phyloP scores from a whole-genome alignment of 2,329 filamentous ascomycete species.

The Metarhizium brunneum region DNA sequence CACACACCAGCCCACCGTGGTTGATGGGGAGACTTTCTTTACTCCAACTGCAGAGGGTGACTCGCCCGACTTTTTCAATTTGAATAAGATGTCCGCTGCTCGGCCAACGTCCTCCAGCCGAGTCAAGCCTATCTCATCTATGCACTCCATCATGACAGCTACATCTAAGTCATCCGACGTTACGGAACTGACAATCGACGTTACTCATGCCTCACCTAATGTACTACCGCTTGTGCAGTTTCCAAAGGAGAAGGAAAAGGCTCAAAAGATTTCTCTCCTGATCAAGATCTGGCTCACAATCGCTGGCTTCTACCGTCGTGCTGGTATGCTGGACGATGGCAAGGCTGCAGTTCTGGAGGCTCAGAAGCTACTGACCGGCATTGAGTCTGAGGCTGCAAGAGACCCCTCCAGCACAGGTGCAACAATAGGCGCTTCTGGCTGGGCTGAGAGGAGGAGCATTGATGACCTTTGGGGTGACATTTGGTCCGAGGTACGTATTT shows the following conservation, averaged over 20 bases:
- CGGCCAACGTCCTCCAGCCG: slow-evolving; percentile 32
- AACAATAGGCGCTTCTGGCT: slow-evolving; percentile 52
- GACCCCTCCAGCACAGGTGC: slow-evolving; percentile 54
- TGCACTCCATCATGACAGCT: slow-evolving; percentile 36
- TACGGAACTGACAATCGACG: slow-evolving; percentile 29
- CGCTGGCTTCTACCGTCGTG: slow-evolving; percentile 76
- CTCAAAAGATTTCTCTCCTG: slow-evolving; percentile 45
- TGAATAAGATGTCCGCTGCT: slow-evolving; percentile 28
- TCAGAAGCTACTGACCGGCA: slow-evolving; percentile 58
- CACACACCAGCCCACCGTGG: slow-evolving; percentile 29
- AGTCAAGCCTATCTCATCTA: slow-evolving; percentile 32
- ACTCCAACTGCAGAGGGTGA: slow-evolving; percentile 34
- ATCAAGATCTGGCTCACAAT: slow-evolving; percentile 86
- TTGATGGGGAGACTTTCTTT: slow-evolving; percentile 43
- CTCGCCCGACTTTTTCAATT: slow-evolving; percentile 34
- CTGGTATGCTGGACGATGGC: slow-evolving; percentile 70
- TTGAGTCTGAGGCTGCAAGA: slow-evolving; percentile 58
- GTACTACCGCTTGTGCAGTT: slow-evolving; percentile 45
- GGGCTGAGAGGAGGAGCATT: slow-evolving; percentile 72
- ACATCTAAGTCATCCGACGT: slow-evolving; percentile 29
- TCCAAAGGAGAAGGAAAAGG: slow-evolving; percentile 41
- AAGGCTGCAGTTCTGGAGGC: slow-evolving; percentile 76
- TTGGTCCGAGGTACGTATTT: slow-evolving; percentile 56
- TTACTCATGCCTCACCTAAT: slow-evolving; percentile 34
- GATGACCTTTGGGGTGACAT: slow-evolving; percentile 82